Evolutionary conservation across 306 rosid species (phyloP), one percentile per base, ranked within the genome.

Genomic region (Cicer pinnatifidum): DNA sequence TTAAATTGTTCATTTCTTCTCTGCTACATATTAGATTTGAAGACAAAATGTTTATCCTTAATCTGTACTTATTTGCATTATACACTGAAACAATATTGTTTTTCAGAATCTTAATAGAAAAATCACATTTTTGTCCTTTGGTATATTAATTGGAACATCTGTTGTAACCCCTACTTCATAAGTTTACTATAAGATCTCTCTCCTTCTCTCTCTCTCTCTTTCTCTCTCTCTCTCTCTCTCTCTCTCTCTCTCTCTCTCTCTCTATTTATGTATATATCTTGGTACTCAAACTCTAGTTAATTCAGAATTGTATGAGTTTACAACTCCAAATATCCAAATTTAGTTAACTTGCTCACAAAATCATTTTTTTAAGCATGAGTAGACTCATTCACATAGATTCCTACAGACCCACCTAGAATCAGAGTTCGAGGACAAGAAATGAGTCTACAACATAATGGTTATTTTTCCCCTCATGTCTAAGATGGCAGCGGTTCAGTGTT

Each of bases 101-200:
- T 9, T 43, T 43, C 19, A 16, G 71, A 58, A 66, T 65, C 52
- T 65, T 28, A 37, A 50, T 52, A 8, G 51, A 47, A 54, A 40
- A 28, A 10, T 77, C 9, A 0, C 61, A 1, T 6, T 13, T 1
- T 58, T n/a, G 13, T 17, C 12, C 43, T 45, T n/a, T 33, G 41
- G n/a, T 41, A 35, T 71, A 47, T 20, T 8, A 6, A 46, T 17
- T 38, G 61, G 64, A 50, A 63, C 33, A 67, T 66, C 39, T 48
- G 6, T 68, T 57, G 51, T 38, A 41, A n/a, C 61, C 59, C 37
- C 12, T 71, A 51, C 68, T 76, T 43, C 66, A 46, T 75, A 19
- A 41, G 17, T 38, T 23, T 23, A 53, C 6, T 7, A 53, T 53
- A 16, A 53, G 11, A 53, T 7, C 35, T 50, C 35, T 28, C 35